A percentile compares a stretch with the other conserved stretches of the same genome.
Conservation (phyloP, 169 alveolate genomes). For the Babesia ovis region DNA sequence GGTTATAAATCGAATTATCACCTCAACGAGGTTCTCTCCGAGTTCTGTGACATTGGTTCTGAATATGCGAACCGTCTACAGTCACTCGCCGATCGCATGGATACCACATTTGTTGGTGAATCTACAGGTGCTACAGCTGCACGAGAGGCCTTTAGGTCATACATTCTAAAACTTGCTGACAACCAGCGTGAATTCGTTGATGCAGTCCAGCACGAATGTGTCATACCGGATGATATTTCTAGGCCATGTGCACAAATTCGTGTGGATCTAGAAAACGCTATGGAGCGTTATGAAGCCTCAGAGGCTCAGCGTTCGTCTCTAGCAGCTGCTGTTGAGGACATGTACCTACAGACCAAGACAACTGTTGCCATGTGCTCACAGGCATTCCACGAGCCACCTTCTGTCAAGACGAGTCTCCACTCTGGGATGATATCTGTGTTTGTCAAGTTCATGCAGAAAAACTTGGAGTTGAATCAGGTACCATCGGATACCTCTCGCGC, state of each 20-base stretch:
- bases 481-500: background rate
- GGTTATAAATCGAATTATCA: slow-evolving; percentile 8
- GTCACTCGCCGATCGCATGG: slow-evolving; percentile 33
- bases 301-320: slow-evolving; percentile 30
- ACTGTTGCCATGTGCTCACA: slow-evolving; percentile 52
- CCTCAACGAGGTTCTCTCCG: slow-evolving; percentile 25
- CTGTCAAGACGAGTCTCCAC: slow-evolving; percentile 55
- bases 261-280: background rate
- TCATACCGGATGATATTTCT: slow-evolving; percentile 1
- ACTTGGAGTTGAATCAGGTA: slow-evolving; percentile 1
- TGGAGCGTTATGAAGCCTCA: slow-evolving; percentile 3
- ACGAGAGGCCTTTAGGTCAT: slow-evolving; percentile 16
- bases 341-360: slow-evolving; percentile 41
- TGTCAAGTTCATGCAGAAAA: slow-evolving; percentile 37
- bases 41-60: slow-evolving; percentile 40
- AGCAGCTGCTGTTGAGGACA: slow-evolving; percentile 31
- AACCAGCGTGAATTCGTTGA: slow-evolving; percentile 63
- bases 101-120: slow-evolving; percentile 13
- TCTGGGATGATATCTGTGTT: slow-evolving; percentile 42
- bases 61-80: slow-evolving; percentile 46
- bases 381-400: slow-evolving; percentile 63
- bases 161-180: slow-evolving; percentile 27
- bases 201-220: slow-evolving; percentile 53
- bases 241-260: background rate
- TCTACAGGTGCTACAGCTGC: slow-evolving; percentile 28